Percentiles rank a stretch among this genome's conserved stretches.
phyloP scores from a whole-genome alignment of 2,329 filamentous ascomycete species.

The Cladosporium velox region DNA sequence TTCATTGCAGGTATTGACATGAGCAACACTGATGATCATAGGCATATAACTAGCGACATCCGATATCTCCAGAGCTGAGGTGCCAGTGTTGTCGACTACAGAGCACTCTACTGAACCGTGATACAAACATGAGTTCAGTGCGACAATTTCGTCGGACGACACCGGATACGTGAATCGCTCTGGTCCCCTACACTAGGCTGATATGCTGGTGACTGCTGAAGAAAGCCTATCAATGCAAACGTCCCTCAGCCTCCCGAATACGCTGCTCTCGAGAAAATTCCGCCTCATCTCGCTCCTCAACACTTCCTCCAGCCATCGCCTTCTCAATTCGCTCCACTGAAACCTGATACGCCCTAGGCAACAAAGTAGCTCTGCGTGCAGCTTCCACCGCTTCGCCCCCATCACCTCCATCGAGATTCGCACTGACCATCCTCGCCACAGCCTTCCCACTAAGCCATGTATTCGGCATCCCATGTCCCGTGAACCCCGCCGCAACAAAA shows the following conservation, averaged over 20 bases:
- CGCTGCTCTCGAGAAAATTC: slow-evolving; percentile 29
- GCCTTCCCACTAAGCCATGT: slow-evolving; percentile 67
- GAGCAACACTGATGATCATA: neutral
- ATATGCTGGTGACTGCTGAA: no score
- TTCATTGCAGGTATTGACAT: neutral
- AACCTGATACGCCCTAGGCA: slow-evolving; percentile 35
- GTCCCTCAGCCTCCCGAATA: neutral
- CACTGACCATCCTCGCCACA: slow-evolving; percentile 61
- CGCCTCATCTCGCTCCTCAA: slow-evolving; percentile 33
- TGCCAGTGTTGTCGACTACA: neutral
- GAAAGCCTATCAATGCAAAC: neutral
- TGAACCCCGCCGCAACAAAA: slow-evolving; percentile 46
- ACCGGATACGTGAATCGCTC: neutral
- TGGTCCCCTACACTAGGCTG: no score
- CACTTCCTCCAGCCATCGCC: slow-evolving; percentile 29
- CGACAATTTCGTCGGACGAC: neutral
- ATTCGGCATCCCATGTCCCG: slow-evolving; percentile 72
- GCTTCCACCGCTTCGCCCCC: slow-evolving; percentile 22
- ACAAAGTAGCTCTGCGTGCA: slow-evolving; percentile 26
- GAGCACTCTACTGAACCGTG: no score
- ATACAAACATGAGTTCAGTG: neutral
- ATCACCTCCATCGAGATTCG: slow-evolving; percentile 18
- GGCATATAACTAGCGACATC: neutral
- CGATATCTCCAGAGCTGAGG: neutral
- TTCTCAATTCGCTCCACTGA: slow-evolving; percentile 31